Conservation (phyloP, 108 stramenopile species). For the Nitzschia sp. region DNA sequence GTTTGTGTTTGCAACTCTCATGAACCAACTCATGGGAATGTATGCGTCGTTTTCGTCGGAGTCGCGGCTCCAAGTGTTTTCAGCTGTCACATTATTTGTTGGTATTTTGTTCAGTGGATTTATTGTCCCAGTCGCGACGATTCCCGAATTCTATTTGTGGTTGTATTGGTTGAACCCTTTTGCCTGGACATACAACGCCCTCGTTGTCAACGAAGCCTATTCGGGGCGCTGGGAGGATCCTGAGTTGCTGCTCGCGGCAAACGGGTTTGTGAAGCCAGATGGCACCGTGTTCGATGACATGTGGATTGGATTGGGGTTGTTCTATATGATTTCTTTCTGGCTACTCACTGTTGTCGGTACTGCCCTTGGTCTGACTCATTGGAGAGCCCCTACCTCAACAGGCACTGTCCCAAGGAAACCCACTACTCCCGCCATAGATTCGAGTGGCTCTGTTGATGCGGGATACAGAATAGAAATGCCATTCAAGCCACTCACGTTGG, state of each 20-base stretch:
- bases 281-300: constrained; percentile 31
- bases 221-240: constrained; percentile 32
- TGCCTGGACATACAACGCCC: constrained; percentile 55
- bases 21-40: constrained; percentile 37
- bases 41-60: constrained; percentile 38
- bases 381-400: not conserved
- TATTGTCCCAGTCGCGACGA: constrained; percentile 45
- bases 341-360: constrained; percentile 35
- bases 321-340: constrained; percentile 43
- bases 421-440: constrained; percentile 2
- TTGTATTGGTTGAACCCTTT: constrained; percentile 58
- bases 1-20: constrained; percentile 37
- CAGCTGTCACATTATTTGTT: constrained; percentile 44
- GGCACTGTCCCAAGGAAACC: not conserved
- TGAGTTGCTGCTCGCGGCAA: constrained; percentile 34
- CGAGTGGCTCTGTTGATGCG: not conserved
- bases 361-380: constrained; percentile 38
- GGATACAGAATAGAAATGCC: constrained; percentile 43
- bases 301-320: constrained; percentile 60
- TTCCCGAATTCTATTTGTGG: constrained; percentile 52
- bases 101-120: constrained; percentile 54
- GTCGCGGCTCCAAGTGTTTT: constrained; percentile 26
- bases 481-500: constrained; percentile 55
- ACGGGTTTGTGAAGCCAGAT: constrained; percentile 44
- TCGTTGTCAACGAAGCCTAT: constrained; percentile 55